These are phyloP conservation scores for Dactylellina haptotyla DNA, from an alignment of 2,329 filamentous ascomycete genomes.

Conservation along the genomic window DNA sequence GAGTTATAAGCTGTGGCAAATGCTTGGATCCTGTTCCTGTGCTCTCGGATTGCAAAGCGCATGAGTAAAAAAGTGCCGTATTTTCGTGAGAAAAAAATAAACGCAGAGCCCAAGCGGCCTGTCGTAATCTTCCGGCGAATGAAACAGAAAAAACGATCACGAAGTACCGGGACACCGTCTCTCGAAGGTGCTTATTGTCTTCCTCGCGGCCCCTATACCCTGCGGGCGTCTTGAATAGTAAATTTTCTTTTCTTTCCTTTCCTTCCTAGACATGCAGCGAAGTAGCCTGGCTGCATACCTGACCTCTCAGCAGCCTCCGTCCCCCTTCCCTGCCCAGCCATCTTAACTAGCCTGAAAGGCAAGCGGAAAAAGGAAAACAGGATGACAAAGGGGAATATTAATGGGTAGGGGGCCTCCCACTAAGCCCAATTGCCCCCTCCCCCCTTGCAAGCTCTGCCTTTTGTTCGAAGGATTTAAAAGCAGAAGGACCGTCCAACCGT, in stretches of 20 bases:
- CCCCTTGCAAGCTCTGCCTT: not conserved
- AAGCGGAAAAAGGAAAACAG: conserved; percentile 38
- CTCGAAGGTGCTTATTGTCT: conserved; percentile 13
- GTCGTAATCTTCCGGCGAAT: not conserved
- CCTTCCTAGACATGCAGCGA: conserved; percentile 37
- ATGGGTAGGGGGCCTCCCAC: not conserved
- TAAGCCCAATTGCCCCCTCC: conserved; percentile 28
- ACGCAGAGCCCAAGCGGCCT: not conserved
- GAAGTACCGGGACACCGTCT: not conserved
- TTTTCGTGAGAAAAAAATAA: not conserved
- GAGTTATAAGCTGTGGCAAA: conserved; percentile 44
- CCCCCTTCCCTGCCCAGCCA: conserved; percentile 41
- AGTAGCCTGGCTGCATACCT: conserved; percentile 27
- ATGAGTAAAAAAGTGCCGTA: conserved; percentile 15
- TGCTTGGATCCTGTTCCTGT: conserved; percentile 16
- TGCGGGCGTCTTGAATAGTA: not conserved
- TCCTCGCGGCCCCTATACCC: conserved; percentile 14
- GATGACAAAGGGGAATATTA: conserved; percentile 45
- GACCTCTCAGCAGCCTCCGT: conserved; percentile 22
- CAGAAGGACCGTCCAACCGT: conserved; percentile 53
- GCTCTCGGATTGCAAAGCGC: no score
- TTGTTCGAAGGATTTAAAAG: conserved; percentile 51
- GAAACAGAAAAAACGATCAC: not conserved
- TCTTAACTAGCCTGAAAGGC: conserved; percentile 45
- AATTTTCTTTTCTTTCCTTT: conserved; percentile 18